Evolutionary conservation across 441 rosid genomes (phyloP).

Genomic region (Mallotus repandus): DNA sequence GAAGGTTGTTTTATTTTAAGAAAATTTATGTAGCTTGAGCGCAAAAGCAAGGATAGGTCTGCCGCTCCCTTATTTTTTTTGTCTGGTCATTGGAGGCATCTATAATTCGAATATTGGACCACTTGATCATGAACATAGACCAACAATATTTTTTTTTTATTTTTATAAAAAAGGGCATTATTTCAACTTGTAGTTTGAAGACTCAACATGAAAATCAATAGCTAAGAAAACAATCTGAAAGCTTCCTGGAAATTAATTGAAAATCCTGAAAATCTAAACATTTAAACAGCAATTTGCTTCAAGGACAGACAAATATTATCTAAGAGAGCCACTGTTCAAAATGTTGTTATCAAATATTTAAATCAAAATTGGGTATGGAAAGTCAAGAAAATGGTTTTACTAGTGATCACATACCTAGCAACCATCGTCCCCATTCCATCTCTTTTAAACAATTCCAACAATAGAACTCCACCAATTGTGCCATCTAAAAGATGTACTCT

Average conservation of each 20-base stretch:
- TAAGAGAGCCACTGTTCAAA: neutral
- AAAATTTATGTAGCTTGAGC: neutral
- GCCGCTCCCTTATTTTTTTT: neutral
- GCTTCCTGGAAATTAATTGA: neutral
- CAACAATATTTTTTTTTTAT: no score
- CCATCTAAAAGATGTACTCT: constrained; percentile 97
- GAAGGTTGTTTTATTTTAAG: neutral
- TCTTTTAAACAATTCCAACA: constrained; percentile 89
- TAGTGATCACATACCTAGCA: constrained; percentile 65
- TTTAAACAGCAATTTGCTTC: neutral
- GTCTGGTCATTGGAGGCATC: neutral
- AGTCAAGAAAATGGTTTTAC: neutral
- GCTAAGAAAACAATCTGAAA: neutral
- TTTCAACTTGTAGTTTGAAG: neutral
- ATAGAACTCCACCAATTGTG: constrained; percentile 81
- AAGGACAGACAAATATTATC: neutral
- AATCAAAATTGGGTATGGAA: neutral
- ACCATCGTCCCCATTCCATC: constrained; percentile 99
- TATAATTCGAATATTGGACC: neutral
- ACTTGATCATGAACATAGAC: neutral
- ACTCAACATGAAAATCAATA: neutral
- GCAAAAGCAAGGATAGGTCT: neutral
- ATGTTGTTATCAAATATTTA: constrained; percentile 3
- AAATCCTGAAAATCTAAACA: neutral
- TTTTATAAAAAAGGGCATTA: no score